A percentile compares a stretch with the other conserved stretches of the same genome.
phyloP scores from a whole-genome alignment of 176 grass and related monocot species.

The Puccinellia tenuiflora region DNA sequence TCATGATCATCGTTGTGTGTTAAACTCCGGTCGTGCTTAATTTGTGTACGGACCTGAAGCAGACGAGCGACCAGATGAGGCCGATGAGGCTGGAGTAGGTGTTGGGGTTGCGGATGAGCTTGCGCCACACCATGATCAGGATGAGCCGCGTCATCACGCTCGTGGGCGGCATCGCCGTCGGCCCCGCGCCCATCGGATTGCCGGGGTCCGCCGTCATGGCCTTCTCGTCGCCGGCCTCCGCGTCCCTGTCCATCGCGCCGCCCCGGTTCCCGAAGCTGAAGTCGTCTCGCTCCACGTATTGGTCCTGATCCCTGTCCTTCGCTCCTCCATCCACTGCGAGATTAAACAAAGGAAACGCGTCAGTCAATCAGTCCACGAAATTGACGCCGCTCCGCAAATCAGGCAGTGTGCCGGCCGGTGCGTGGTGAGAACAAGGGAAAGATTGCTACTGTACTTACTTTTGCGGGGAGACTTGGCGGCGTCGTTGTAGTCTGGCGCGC shows the following conservation, averaged over 20 bases:
- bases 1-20: neutral
- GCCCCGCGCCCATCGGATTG: neutral
- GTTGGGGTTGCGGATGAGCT: slow-evolving; percentile 99
- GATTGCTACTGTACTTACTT: slow-evolving; percentile 30
- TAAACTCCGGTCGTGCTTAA: neutral
- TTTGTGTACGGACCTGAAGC: slow-evolving; percentile 61
- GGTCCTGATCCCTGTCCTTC: slow-evolving; percentile 48
- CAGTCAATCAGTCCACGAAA: neutral
- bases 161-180: slow-evolving; percentile 89
- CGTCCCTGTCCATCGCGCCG: slow-evolving; percentile 40
- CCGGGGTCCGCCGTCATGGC: slow-evolving; percentile 9
- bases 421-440: neutral
- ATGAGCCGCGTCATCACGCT: slow-evolving; percentile 97
- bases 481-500: slow-evolving; percentile 75
- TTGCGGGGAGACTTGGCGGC: slow-evolving; percentile 74
- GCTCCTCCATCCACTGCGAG: slow-evolving; percentile 59
- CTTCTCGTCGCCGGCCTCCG: slow-evolving; percentile 73
- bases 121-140: slow-evolving; percentile 99
- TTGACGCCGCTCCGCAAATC: neutral
- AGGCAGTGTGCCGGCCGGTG: neutral
- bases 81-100: slow-evolving; percentile 98
- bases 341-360: neutral
- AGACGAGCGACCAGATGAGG: slow-evolving; percentile 92
- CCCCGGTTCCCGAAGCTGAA: slow-evolving; percentile 89
- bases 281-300: slow-evolving; percentile 69